Evolutionary conservation across 108 stramenopile genomes (phyloP).

Genomic region (Heterococcus sp.): DNA sequence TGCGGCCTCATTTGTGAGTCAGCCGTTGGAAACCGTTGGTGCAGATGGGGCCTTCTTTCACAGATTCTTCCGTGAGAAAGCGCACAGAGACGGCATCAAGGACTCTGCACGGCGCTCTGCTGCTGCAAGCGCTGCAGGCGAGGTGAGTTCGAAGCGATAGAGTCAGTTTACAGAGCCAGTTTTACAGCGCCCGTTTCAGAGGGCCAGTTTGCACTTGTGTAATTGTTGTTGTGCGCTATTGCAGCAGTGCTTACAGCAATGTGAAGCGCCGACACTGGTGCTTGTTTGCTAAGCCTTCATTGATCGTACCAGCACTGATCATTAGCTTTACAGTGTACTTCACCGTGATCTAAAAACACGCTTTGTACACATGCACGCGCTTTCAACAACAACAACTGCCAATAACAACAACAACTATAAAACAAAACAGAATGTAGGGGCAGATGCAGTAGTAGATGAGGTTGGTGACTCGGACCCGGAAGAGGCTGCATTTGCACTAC

Average conservation of each 20-base stretch:
- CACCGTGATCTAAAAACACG: background rate
- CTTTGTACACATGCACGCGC: background rate
- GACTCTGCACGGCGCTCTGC: slow-evolving; percentile 66
- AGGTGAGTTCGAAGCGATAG: background rate
- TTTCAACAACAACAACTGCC: background rate
- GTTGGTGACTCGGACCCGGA: slow-evolving; percentile 59
- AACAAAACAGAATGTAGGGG: no score
- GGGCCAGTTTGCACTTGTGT: no score
- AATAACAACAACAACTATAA: no score
- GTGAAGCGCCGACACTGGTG: background rate
- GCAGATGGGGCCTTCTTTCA: slow-evolving; percentile 73
- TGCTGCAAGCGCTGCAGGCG: slow-evolving; percentile 48
- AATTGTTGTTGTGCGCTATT: no score
- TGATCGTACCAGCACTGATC: background rate
- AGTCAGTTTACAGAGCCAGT: background rate
- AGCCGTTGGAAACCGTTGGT: slow-evolving; percentile 1
- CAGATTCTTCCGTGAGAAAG: slow-evolving; percentile 75
- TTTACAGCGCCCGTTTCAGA: background rate
- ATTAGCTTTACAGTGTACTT: no score
- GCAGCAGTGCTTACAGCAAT: background rate
- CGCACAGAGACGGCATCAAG: slow-evolving; percentile 68
- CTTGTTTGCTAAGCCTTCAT: background rate
- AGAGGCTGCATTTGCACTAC: slow-evolving; percentile 70
- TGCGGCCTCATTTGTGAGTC: slow-evolving; percentile 3
- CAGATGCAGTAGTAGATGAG: slow-evolving; percentile 18